Conservation (phyloP, 192 early-diverging fungal genomes). For the Gorgonomyces haynaldii region DNA sequence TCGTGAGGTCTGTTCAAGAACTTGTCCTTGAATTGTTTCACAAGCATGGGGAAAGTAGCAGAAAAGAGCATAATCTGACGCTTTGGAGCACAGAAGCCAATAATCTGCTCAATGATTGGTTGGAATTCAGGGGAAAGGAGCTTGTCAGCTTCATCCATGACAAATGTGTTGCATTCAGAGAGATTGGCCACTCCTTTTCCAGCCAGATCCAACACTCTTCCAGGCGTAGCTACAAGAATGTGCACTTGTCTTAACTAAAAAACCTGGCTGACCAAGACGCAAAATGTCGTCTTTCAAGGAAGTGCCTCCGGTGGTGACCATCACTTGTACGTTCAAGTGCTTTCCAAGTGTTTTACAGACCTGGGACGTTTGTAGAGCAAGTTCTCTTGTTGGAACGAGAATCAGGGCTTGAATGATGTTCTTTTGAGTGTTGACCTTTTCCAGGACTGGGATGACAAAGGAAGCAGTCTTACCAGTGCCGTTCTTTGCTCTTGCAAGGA, state of each 20-base stretch:
- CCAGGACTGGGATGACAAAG: constrained; percentile 90
- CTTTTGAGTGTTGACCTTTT: constrained; percentile 82
- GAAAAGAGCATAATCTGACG: constrained; percentile 95
- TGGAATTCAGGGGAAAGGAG: constrained; percentile 97
- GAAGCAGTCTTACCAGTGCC: constrained; percentile 92
- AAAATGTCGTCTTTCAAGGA: constrained; percentile 98
- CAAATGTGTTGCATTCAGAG: constrained; percentile 75
- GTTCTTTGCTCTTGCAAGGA: constrained; percentile 89
- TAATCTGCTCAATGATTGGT: constrained; percentile 93
- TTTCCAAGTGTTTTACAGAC: constrained; percentile 88
- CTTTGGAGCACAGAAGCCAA: constrained; percentile 74
- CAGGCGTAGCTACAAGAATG: constrained; percentile 93
- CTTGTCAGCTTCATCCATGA: constrained; percentile 99
- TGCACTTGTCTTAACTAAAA: constrained; percentile 47
- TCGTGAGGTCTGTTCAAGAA: constrained; percentile 92
- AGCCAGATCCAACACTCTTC: constrained; percentile 92
- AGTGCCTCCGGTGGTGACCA: constrained; percentile 99
- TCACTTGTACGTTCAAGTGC: constrained; percentile 82
- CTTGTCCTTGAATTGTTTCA: constrained; percentile 97
- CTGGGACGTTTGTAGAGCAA: constrained; percentile 98
- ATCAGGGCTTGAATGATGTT: constrained; percentile 85
- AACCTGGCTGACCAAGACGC: constrained; percentile 72
- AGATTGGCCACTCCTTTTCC: constrained; percentile 90
- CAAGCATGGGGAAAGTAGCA: constrained; percentile 96
- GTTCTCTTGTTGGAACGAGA: constrained; percentile 91